A percentile compares a stretch with the other conserved stretches of the same genome.
Evolutionary conservation across 2,329 filamentous ascomycete genomes (phyloP).

Genomic region (Furcasterigmium sp.): DNA sequence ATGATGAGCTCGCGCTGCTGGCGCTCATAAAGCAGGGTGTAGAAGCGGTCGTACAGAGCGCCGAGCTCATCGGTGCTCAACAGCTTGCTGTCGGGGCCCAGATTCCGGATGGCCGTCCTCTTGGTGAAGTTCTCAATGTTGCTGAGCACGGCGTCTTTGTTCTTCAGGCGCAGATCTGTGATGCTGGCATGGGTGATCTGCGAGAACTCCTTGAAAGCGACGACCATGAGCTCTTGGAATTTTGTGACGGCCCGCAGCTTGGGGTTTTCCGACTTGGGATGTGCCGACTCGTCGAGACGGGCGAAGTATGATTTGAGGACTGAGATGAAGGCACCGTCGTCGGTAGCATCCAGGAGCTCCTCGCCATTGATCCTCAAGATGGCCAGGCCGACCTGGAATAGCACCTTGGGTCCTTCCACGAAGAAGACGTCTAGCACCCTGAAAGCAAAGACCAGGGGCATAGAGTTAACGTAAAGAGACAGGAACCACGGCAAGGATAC

Average conservation of each 20-base stretch:
- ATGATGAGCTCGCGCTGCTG: conserved; percentile 77
- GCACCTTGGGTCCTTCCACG: conserved; percentile 91
- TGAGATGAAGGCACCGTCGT: conserved; percentile 95
- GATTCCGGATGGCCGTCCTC: conserved; percentile 89
- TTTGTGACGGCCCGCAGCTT: conserved; percentile 90
- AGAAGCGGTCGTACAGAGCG: conserved; percentile 90
- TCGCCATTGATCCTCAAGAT: conserved; percentile 96
- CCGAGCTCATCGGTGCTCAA: conserved; percentile 81
- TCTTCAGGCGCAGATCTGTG: conserved; percentile 80
- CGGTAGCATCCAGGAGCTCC: conserved; percentile 84
- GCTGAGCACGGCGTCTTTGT: conserved; percentile 89
- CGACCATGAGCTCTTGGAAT: conserved; percentile 98
- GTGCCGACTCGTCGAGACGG: conserved; percentile 87
- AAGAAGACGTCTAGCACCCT: conserved; percentile 97
- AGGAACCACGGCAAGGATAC: conserved; percentile 98
- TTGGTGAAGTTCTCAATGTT: conserved; percentile 98
- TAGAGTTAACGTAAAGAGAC: conserved; percentile 97
- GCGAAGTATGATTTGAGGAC: conserved; percentile 94
- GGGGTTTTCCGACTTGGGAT: conserved; percentile 91
- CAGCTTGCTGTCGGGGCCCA: conserved; percentile 93
- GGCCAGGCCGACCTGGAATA: conserved; percentile 96
- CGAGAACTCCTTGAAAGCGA: conserved; percentile 97
- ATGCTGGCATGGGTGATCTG: conserved; percentile 92
- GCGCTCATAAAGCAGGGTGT: conserved; percentile 83
- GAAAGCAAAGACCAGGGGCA: conserved; percentile 97